Evolutionary conservation across 2,329 filamentous ascomycete species (phyloP).

Genomic region (Pseudocercospora musae): DNA sequence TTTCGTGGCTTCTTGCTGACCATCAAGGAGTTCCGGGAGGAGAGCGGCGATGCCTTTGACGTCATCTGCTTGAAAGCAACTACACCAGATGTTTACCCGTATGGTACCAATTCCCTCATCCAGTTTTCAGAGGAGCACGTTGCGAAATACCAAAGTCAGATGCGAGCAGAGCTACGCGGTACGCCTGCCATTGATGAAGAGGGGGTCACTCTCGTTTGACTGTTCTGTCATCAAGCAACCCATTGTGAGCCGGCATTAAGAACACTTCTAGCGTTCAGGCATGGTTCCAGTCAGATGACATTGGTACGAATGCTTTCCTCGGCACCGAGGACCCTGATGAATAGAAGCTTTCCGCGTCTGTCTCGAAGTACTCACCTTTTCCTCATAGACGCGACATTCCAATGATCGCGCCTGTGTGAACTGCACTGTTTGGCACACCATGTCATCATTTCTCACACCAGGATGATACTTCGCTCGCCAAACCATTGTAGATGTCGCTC

Average conservation of each 20-base stretch:
- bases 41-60: background rate
- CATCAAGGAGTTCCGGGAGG: background rate
- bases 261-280: background rate
- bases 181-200: background rate
- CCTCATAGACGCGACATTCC: background rate
- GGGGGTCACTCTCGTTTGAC: background rate
- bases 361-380: too few species aligned
- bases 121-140: background rate
- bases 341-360: background rate
- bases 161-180: background rate
- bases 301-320: background rate
- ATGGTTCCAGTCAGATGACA: background rate
- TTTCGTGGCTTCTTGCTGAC: background rate
- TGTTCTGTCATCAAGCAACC: background rate
- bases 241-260: background rate
- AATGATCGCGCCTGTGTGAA: background rate
- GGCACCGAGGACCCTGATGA: background rate
- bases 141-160: background rate
- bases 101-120: background rate
- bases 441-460: too few species aligned
- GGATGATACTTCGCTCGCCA: background rate
- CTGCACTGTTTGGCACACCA: background rate
- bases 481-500: background rate
- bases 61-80: background rate
- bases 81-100: background rate